Conservation (phyloP, 73 alveolate genomes). For the Breviolum minutum region DNA sequence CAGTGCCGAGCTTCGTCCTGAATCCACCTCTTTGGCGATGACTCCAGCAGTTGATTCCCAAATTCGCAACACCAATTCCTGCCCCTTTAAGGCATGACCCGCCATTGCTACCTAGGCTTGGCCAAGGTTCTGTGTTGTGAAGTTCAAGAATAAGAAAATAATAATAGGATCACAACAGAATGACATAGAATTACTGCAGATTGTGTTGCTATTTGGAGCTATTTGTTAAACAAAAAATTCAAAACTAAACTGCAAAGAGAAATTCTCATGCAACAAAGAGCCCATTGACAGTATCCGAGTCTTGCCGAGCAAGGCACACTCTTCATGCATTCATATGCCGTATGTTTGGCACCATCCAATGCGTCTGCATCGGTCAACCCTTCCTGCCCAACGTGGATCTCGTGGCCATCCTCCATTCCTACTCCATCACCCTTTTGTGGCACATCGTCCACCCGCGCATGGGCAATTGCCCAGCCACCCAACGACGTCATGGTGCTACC, state of each 20-base stretch:
- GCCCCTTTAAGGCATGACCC: constrained; percentile 76
- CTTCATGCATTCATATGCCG: constrained; percentile 61
- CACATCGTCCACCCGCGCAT: constrained; percentile 23
- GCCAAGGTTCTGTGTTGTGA: too few relatives aligned
- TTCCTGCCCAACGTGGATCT: background rate
- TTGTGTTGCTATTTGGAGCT: too few relatives aligned
- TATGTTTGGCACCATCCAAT: constrained; percentile 33
- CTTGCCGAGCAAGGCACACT: constrained; percentile 1
- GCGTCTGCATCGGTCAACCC: constrained; percentile 51
- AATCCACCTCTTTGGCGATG: constrained; percentile 15
- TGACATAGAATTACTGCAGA: too few relatives aligned
- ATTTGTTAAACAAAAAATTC: too few relatives aligned
- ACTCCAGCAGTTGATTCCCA: constrained; percentile 48
- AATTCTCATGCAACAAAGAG: too few relatives aligned
- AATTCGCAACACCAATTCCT: constrained; percentile 58
- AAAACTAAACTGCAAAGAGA: too few relatives aligned
- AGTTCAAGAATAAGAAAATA: too few relatives aligned
- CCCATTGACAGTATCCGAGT: too few relatives aligned
- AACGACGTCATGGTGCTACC: too few relatives aligned
- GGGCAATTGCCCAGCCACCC: background rate
- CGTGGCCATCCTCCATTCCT: background rate
- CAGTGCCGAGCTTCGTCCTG: background rate
- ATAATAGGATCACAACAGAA: too few relatives aligned
- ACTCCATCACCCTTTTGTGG: too few relatives aligned
- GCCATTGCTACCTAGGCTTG: constrained; percentile 9